Evolutionary conservation across 1,284 basidiomycete genomes (phyloP), one percentile per base, ranked within the genome.

Genomic region (Tilletia caries): DNA sequence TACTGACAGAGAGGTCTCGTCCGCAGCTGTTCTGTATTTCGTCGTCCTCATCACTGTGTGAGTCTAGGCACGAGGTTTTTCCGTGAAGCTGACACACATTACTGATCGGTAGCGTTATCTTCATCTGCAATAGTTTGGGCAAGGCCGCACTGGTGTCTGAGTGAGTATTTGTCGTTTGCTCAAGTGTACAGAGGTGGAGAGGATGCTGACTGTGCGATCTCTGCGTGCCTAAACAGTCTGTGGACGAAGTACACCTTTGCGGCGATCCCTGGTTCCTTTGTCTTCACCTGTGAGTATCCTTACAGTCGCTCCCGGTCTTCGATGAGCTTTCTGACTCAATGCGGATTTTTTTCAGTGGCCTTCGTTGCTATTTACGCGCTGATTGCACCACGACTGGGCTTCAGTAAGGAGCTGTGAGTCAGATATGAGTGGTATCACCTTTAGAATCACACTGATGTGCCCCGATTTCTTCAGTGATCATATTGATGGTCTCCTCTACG

Each of bases 241-340:
- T 99, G 95, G 96, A 98, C 95, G 1, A 98, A 98, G 83, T 98
- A 98, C 83, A 98, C 95, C 2, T 91, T 95, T 48, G 92, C 92
- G 3, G 78, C 79, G n/a, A 82, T 81, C 67, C 96, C 95, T 0
- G 96, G 96, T 8, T 98, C 96, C 1, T 95, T 98, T 82, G 83
- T 91, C 34, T 95, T 98, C 84, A 94, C 95, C 6, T 33, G 58
- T 62, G 58, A 62, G 58, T 15, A 13, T 3, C 15, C 52, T 41
- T 18, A 1, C 20, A 50, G 64, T 32, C n/a, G n/a, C n/a, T 27
- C 27, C 34, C 5, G 3, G 3, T 27, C 27, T 5, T 58, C 52
- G 52, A 6, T 6, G 23, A n/a, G n/a, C n/a, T n/a, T n/a, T n/a
- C 66, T 67, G 20, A 54, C 34, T 6, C 37, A 41, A 12, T 27